These are phyloP conservation scores for Spizellomyces punctatus DNA, from an alignment of 192 early-diverging fungal genomes.

Conservation along the genomic window DNA sequence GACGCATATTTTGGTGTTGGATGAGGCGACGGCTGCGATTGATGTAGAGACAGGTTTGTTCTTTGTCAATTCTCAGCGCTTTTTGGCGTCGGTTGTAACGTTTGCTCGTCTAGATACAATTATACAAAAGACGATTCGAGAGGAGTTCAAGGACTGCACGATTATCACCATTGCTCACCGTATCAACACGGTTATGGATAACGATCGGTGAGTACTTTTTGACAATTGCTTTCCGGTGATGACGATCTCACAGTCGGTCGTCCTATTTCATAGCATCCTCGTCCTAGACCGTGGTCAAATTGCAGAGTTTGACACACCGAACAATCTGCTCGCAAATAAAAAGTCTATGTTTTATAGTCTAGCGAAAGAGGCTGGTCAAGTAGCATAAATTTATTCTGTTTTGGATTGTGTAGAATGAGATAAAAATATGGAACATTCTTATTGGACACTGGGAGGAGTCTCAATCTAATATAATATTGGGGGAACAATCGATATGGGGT, in stretches of 20 bases:
- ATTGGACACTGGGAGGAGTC: too few species aligned
- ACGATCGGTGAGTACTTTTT: not conserved
- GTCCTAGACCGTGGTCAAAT: slow-evolving; percentile 61
- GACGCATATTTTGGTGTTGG: slow-evolving; percentile 77
- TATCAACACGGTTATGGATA: slow-evolving; percentile 64
- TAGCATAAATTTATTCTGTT: slow-evolving; percentile 7
- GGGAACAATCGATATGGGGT: not conserved
- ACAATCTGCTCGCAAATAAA: slow-evolving; percentile 51
- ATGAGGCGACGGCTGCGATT: slow-evolving; percentile 81
- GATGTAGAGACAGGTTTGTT: slow-evolving; percentile 52
- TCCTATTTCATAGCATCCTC: slow-evolving; percentile 45
- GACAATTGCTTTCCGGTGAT: not conserved
- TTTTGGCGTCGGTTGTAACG: slow-evolving; percentile 36
- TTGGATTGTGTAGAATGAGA: not conserved
- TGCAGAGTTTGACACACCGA: slow-evolving; percentile 61
- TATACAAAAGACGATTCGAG: slow-evolving; percentile 75
- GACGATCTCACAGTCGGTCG: not conserved
- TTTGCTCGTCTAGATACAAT: slow-evolving; percentile 56
- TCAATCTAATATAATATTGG: too few species aligned
- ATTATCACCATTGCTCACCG: slow-evolving; percentile 83
- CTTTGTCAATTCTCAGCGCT: not conserved
- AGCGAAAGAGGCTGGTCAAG: slow-evolving; percentile 59
- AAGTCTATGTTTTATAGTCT: slow-evolving; percentile 63
- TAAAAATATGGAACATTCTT: too few species aligned
- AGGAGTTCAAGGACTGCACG: slow-evolving; percentile 74